These are phyloP conservation scores for Solanum chacoense DNA, from an alignment of 305 asterid genomes.

Conservation along the genomic window DNA sequence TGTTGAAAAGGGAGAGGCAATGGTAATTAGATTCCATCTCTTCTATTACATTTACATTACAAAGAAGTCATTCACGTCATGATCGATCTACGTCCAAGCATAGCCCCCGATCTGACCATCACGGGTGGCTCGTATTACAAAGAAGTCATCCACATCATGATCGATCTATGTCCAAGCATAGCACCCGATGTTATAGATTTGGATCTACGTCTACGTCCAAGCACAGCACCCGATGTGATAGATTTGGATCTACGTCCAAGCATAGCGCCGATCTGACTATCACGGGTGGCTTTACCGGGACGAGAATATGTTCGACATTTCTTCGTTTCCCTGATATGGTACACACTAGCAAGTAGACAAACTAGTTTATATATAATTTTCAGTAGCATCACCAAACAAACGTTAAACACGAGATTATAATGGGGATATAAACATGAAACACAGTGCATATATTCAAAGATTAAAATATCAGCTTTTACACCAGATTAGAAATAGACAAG, in stretches of 20 bases:
- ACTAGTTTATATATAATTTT: not conserved
- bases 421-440: constrained; percentile 22
- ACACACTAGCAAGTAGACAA: not conserved
- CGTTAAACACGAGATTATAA: not conserved
- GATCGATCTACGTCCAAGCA: not conserved
- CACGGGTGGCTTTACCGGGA: not conserved
- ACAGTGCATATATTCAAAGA: constrained; percentile 35
- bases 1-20: not conserved
- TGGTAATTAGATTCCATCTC: not conserved
- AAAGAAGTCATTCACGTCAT: not conserved
- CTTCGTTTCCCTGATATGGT: not conserved
- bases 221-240: no score
- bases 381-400: not conserved
- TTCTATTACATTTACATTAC: not conserved
- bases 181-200: no score
- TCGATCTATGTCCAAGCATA: no score
- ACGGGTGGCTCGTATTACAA: no score
- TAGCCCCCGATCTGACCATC: no score
- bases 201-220: no score
- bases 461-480: constrained; percentile 60
- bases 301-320: not conserved
- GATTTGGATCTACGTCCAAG: not conserved
- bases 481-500: constrained; percentile 47
- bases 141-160: no score
- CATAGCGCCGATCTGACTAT: not conserved